Evolutionary conservation across 371 early-diverging fungal genomes (phyloP), one percentile per base, ranked within the genome.

Genomic region (Vittaforma corneae): DNA sequence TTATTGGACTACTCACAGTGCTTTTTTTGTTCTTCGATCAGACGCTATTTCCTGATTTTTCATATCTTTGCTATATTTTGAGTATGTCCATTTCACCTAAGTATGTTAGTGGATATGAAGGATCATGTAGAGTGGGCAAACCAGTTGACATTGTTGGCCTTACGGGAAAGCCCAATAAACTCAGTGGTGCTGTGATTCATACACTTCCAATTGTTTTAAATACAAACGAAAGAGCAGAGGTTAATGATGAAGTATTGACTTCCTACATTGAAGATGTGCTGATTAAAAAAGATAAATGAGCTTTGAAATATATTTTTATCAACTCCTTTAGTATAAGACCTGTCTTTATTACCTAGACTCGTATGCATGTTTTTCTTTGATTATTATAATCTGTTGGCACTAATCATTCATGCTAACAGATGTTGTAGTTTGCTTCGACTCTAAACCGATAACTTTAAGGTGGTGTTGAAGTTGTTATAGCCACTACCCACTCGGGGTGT

Each of bases 131-230:
- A 68, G 96, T 97, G 24, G 98, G 98, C 55, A 92, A 90, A 67
- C 79, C 79, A 53, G 92, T 97, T 29, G 96, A 97, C 78, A 88
- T 87, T 1, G 95, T 97, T 30, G 98, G 98, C 32, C 91, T 96
- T 78, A 93, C 93, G 0, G 98, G 98, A 38, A 83, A 89, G 58
- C 96, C 96, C 59, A 93, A 92, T 82, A 91, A 90, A 0, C 90
- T 97, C 63, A 89, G 93, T 1, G 95, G 94, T 24, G 92, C 92
- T 85, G 94, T 97, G 77, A 90, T 93, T 52, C 93, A 96, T 75
- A 84, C 88, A 22, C 91, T 93, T 29, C 98, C 98, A 1, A 93
- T 97, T 16, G 81, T 97, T 68, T 78, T 97, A 67, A 91, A 88
- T 18, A 86, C 89, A 73, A 86, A 86, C 50, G 97, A 95, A 80